Evolutionary conservation across 306 rosid species (phyloP).

Genomic region (Amphicarpaea edgeworthii): DNA sequence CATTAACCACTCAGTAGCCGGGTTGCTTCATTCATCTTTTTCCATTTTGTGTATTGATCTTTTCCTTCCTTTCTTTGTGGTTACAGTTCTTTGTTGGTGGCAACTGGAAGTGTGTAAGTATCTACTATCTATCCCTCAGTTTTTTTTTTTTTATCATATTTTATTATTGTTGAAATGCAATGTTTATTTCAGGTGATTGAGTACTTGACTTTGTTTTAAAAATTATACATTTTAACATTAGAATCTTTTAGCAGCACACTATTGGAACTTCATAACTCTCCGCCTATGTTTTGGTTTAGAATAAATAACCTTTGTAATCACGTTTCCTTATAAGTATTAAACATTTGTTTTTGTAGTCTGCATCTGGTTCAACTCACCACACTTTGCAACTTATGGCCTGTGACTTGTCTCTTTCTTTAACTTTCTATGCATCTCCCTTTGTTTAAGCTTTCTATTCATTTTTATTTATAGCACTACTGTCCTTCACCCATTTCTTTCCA

Average conservation of each 20-base stretch:
- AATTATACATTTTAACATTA: neutral
- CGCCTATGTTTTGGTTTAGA: neutral
- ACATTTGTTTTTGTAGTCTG: neutral
- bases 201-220: neutral
- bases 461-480: neutral
- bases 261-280: constrained; percentile 2
- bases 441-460: neutral
- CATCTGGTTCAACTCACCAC: constrained; percentile 2
- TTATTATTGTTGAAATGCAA: constrained; percentile 7
- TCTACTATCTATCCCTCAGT: neutral
- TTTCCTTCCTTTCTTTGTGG: constrained; percentile 36
- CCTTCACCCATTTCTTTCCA: neutral
- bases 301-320: constrained; percentile 4
- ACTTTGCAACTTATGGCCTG: neutral
- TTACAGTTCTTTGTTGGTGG: constrained; percentile 96
- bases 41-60: constrained; percentile 15
- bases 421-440: neutral
- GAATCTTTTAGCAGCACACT: neutral
- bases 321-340: neutral
- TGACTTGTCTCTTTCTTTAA: neutral
- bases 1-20: neutral
- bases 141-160: neutral
- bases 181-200: constrained; percentile 22
- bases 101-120: constrained; percentile 98
- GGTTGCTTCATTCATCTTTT: neutral